phyloP scores from a whole-genome alignment of 179 eudicot genomes.

The Heliamphora ciliata region DNA sequence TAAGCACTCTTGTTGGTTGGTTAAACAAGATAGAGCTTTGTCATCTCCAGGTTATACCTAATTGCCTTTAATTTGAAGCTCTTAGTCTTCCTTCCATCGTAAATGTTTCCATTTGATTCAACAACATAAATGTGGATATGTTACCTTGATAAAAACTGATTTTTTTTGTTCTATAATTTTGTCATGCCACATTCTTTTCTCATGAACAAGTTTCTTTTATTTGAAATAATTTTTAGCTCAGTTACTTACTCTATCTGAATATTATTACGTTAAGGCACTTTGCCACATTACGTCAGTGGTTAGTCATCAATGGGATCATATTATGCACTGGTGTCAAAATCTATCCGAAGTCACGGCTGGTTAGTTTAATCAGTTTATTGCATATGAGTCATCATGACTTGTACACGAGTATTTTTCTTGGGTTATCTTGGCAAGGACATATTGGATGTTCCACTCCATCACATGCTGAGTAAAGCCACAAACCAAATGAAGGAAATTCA shows the following conservation, averaged over 20 bases:
- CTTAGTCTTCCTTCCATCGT: not conserved
- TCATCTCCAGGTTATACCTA: not conserved
- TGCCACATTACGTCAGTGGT: not conserved
- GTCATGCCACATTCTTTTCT: not conserved
- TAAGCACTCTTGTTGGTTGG: not conserved
- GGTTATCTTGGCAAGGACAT: not conserved
- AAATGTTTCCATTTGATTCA: no score
- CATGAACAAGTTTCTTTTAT: not conserved
- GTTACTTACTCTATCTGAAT: not conserved
- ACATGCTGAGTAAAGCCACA: not conserved
- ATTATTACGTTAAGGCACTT: not conserved
- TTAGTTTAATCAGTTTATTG: not conserved
- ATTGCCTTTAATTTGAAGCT: not conserved
- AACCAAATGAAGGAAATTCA: not conserved
- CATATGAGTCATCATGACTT: not conserved
- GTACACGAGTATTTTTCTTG: not conserved
- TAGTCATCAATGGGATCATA: not conserved
- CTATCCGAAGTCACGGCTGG: not conserved
- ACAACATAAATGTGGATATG: not conserved
- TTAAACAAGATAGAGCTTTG: not conserved
- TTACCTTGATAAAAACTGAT: not conserved
- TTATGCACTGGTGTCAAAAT: not conserved
- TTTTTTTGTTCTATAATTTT: not conserved
- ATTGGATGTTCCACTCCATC: not conserved
- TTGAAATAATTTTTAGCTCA: not conserved